These are phyloP conservation scores for Trichoderma sp. DNA, from an alignment of 2,329 filamentous ascomycete species.

Conservation along the genomic window DNA sequence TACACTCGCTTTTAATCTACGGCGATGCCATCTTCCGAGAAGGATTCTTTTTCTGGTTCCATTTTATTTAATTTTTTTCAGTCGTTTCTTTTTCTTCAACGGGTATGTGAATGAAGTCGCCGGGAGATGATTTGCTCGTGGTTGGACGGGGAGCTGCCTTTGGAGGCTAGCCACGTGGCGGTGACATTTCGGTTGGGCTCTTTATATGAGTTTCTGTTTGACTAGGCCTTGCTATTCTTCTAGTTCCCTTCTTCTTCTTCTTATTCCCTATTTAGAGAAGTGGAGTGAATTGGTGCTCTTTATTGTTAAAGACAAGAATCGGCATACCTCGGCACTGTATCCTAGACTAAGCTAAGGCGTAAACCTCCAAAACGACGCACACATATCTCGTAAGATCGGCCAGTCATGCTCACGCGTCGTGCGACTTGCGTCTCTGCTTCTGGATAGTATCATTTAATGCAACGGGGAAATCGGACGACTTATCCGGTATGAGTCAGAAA, in stretches of 20 bases:
- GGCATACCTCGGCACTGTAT: neutral
- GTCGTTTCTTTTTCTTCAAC: neutral
- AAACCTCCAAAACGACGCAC: neutral
- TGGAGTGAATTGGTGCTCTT: neutral
- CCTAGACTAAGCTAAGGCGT: neutral
- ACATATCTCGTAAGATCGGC: neutral
- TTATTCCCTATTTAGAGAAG: neutral
- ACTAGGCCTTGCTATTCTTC: neutral
- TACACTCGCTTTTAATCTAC: neutral
- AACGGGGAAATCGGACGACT: neutral
- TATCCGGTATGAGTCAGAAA: neutral
- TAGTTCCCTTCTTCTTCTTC: neutral
- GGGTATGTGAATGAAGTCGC: neutral
- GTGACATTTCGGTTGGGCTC: neutral
- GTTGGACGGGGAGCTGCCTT: neutral
- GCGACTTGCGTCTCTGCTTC: too few species aligned
- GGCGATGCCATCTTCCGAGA: neutral
- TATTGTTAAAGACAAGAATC: neutral
- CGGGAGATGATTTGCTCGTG: neutral
- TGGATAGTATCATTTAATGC: too few species aligned
- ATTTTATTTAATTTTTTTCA: neutral
- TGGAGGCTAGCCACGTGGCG: neutral
- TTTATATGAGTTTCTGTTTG: neutral
- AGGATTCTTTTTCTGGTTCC: neutral
- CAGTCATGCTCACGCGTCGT: neutral